Percentiles rank a stretch among this genome's conserved stretches.
These are phyloP conservation scores for Candida succiphila DNA, from an alignment of 805 yeast species.

Conservation along the genomic window DNA sequence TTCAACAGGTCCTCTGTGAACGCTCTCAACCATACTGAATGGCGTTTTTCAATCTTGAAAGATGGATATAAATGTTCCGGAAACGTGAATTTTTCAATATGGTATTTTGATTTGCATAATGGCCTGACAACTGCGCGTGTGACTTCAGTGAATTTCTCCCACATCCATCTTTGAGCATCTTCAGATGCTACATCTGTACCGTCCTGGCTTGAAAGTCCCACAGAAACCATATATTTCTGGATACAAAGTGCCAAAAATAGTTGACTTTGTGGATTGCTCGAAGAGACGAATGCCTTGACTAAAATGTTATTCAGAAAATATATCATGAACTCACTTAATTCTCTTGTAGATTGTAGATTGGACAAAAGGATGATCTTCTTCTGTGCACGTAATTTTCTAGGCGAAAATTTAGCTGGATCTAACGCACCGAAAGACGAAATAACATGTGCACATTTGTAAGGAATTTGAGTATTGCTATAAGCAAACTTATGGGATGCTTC, in stretches of 20 bases:
- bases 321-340: constrained; percentile 54
- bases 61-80: constrained; percentile 52
- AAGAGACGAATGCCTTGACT: constrained; percentile 83
- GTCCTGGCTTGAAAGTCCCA: constrained; percentile 31
- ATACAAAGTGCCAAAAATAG: constrained; percentile 77
- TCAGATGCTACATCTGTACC: constrained; percentile 8
- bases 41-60: constrained; percentile 42
- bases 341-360: constrained; percentile 53
- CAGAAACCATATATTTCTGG: constrained; percentile 70
- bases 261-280: constrained; percentile 80
- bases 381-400: constrained; percentile 24
- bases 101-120: constrained; percentile 60
- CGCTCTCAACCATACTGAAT: constrained; percentile 62
- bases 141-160: constrained; percentile 56
- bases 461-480: constrained; percentile 33
- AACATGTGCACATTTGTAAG: constrained; percentile 55
- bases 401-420: constrained; percentile 49
- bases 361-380: constrained; percentile 35
- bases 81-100: constrained; percentile 39
- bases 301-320: constrained; percentile 57
- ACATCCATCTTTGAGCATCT: constrained; percentile 21
- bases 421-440: constrained; percentile 70
- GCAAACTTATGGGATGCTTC: constrained; percentile 50
- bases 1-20: constrained; percentile 60
- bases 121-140: constrained; percentile 72